Conservation (phyloP, 306 rosid genomes). For the Dryas alaskensis region DNA sequence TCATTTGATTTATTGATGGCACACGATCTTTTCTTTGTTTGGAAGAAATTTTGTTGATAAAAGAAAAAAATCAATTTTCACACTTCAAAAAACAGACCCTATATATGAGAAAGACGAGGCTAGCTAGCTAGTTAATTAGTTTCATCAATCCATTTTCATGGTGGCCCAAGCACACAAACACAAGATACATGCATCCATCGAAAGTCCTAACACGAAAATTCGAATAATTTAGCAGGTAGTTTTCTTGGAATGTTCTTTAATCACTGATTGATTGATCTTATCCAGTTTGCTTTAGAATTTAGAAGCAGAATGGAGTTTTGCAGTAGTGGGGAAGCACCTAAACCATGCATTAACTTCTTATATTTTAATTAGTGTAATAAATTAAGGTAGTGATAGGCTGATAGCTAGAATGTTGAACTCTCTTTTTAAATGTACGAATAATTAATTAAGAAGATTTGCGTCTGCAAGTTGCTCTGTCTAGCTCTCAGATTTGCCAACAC, state of each 20-base stretch:
- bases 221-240: neutral
- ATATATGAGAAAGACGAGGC: no score
- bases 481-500: constrained; percentile 47
- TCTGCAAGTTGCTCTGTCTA: constrained; percentile 45
- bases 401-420: constrained; percentile 14
- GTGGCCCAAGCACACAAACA: no score
- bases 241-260: constrained; percentile 29
- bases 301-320: constrained; percentile 26
- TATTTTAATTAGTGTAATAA: neutral
- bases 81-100: no score
- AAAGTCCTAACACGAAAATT: no score
- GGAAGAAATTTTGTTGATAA: no score
- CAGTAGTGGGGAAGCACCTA: constrained; percentile 57
- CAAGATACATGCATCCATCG: no score
- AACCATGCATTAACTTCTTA: constrained; percentile 12
- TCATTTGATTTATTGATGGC: no score
- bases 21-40: no score
- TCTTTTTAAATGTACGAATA: constrained; percentile 8
- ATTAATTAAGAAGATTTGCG: constrained; percentile 33
- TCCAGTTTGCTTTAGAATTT: constrained; percentile 42
- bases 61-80: no score
- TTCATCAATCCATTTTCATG: neutral
- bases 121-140: neutral
- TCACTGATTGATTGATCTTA: constrained; percentile 27
- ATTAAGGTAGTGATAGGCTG: constrained; percentile 3